A percentile compares a stretch with the other conserved stretches of the same genome.
Conservation (phyloP, 495 filamentous ascomycete genomes). For the Penicillium bovifimosum region DNA sequence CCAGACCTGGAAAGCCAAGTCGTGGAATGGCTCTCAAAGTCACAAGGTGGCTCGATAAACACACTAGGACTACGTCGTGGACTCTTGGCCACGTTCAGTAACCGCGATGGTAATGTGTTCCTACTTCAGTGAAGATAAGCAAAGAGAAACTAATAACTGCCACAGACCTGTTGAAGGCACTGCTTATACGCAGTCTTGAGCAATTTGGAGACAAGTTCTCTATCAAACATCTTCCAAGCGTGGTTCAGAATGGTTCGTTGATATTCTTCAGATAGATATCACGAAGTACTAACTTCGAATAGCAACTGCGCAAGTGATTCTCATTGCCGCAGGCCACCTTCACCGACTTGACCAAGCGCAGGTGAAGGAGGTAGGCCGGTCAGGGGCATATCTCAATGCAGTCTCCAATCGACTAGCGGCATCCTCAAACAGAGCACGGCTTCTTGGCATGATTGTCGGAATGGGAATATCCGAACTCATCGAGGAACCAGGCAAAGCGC, state of each 20-base stretch:
- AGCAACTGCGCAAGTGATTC: constrained; percentile 75
- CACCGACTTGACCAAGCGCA: constrained; percentile 55
- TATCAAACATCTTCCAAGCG: constrained; percentile 73
- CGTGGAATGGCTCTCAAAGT: constrained; percentile 59
- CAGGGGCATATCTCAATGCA: constrained; percentile 64
- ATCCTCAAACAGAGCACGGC: constrained; percentile 66
- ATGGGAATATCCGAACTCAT: constrained; percentile 75
- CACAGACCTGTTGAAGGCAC: constrained; percentile 45
- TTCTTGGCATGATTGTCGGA: constrained; percentile 86
- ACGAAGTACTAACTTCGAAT: not conserved
- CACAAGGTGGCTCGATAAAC: constrained; percentile 52
- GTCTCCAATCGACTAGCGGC: constrained; percentile 84
- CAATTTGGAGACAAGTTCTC: constrained; percentile 82
- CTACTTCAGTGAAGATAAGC: not conserved
- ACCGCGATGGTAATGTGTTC: constrained; percentile 42
- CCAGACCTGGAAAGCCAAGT: constrained; percentile 46
- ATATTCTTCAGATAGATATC: not conserved
- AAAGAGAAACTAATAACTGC: constrained; percentile 15
- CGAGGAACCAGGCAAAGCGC: constrained; percentile 63
- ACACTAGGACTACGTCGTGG: constrained; percentile 62
- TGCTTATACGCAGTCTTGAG: constrained; percentile 62
- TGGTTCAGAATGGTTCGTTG: constrained; percentile 76
- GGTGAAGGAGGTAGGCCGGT: constrained; percentile 59
- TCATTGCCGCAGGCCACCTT: constrained; percentile 72
- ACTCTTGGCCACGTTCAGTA: constrained; percentile 54